A percentile compares a stretch with the other conserved stretches of the same genome.
phyloP scores from a whole-genome alignment of 208 protist species.

The Crithidia bombi region DNA sequence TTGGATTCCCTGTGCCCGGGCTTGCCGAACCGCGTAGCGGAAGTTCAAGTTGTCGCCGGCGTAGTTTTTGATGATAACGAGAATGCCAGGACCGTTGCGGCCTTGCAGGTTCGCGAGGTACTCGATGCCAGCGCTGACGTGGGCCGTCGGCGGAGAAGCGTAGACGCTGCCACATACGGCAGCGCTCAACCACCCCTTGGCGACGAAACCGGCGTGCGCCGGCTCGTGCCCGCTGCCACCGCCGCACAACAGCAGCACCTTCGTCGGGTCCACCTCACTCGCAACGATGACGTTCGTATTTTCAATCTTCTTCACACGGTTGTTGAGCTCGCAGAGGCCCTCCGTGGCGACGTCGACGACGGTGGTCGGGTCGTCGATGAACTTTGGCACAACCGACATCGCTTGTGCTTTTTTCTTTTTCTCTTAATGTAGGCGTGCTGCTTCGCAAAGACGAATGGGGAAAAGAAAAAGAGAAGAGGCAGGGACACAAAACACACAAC shows the following conservation, averaged over 20 bases:
- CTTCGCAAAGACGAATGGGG: background rate
- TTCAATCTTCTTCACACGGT: slow-evolving; percentile 38
- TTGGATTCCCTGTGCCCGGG: slow-evolving; percentile 44
- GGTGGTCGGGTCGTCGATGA: slow-evolving; percentile 49
- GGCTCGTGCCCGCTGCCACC: slow-evolving; percentile 94
- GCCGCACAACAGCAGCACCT: slow-evolving; percentile 81
- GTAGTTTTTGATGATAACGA: slow-evolving; percentile 95
- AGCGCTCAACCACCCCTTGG: slow-evolving; percentile 87
- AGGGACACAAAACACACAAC: background rate
- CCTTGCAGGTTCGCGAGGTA: slow-evolving; percentile 53
- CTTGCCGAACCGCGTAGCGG: slow-evolving; percentile 78
- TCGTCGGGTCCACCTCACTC: slow-evolving; percentile 35
- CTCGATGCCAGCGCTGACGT: slow-evolving; percentile 84
- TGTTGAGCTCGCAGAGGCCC: slow-evolving; percentile 43
- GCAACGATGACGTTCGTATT: slow-evolving; percentile 61
- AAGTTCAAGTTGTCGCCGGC: slow-evolving; percentile 92
- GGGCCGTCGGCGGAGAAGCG: slow-evolving; percentile 68
- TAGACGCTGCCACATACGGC: slow-evolving; percentile 92
- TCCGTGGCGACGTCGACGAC: slow-evolving; percentile 50
- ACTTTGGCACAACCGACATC: slow-evolving; percentile 51
- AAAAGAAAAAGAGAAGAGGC: background rate
- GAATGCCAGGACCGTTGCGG: slow-evolving; percentile 49
- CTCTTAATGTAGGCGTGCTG: background rate
- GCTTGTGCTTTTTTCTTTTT: slow-evolving; percentile 19
- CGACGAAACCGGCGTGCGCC: slow-evolving; percentile 85